Conservation (phyloP, 352 stramenopile species). For the Lagenidium sp. region DNA sequence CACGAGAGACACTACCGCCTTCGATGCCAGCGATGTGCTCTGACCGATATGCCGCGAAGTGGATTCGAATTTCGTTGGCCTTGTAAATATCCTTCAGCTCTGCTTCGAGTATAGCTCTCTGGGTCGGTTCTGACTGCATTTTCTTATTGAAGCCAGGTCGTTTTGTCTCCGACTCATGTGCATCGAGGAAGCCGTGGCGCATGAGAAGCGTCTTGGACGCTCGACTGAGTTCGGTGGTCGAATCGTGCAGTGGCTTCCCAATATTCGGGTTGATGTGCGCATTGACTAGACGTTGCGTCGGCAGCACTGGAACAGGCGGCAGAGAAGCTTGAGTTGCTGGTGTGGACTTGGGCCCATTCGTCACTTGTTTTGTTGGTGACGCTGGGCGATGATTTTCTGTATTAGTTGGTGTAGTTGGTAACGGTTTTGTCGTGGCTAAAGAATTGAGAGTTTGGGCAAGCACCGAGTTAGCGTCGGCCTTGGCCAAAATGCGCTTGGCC, state of each 20-base stretch:
- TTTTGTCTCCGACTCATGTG: constrained; percentile 18
- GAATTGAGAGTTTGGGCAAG: constrained; percentile 53
- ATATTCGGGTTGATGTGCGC: not conserved
- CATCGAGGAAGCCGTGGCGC: constrained; percentile 77
- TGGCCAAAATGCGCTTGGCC: constrained; percentile 46
- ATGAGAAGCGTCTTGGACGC: constrained; percentile 80
- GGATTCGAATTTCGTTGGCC: constrained; percentile 83
- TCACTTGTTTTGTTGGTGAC: constrained; percentile 1
- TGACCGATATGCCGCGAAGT: constrained; percentile 84
- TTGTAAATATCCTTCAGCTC: constrained; percentile 77
- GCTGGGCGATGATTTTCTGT: not conserved
- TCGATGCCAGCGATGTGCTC: constrained; percentile 2
- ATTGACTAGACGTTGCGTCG: not conserved
- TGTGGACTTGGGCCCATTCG: constrained; percentile 7
- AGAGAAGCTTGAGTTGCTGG: constrained; percentile 15
- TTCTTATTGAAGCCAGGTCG: not conserved
- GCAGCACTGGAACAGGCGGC: not conserved
- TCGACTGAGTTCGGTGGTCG: constrained; percentile 55
- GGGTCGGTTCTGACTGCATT: too few species aligned
- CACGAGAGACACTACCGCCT: too few species aligned
- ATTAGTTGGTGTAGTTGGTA: constrained; percentile 17
- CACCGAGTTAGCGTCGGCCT: constrained; percentile 41
- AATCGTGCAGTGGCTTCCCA: not conserved
- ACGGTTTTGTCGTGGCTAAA: constrained; percentile 42
- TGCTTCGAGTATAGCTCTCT: constrained; percentile 32